Evolutionary conservation across 345 rosid species (phyloP).

Genomic region (Aquilaria malaccensis): DNA sequence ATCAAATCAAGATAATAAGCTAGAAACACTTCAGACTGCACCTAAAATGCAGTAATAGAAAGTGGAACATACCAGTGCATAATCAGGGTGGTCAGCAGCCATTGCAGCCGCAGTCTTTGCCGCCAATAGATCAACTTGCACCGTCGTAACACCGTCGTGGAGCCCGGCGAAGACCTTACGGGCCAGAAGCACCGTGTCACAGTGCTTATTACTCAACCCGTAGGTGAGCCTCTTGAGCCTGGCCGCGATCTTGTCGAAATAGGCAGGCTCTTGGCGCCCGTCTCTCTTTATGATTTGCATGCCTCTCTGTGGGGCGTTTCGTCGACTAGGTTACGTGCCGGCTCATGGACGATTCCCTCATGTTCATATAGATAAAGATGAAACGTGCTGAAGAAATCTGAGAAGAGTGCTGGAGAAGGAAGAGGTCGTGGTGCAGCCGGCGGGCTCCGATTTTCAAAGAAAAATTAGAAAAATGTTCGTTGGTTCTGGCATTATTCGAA

Average conservation of each 20-base stretch:
- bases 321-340: neutral
- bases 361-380: neutral
- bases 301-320: slow-evolving; percentile 4
- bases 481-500: too few species aligned
- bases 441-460: too few species aligned
- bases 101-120: slow-evolving; percentile 65
- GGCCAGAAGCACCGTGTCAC: slow-evolving; percentile 56
- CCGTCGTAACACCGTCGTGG: slow-evolving; percentile 59
- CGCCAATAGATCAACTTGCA: slow-evolving; percentile 60
- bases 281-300: slow-evolving; percentile 68
- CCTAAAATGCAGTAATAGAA: neutral
- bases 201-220: slow-evolving; percentile 56
- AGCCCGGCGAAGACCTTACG: slow-evolving; percentile 64
- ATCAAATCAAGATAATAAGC: neutral
- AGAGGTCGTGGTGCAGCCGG: neutral
- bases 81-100: slow-evolving; percentile 64
- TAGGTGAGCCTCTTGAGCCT: slow-evolving; percentile 62
- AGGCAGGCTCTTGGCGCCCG: slow-evolving; percentile 51
- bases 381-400: neutral
- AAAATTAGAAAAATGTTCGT: too few species aligned
- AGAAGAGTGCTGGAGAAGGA: slow-evolving; percentile 5
- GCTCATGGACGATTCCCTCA: too few species aligned
- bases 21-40: neutral
- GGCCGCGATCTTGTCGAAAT: slow-evolving; percentile 61
- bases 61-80: slow-evolving; percentile 20